Percentiles rank a stretch among this genome's conserved stretches.
Conservation (phyloP, 805 yeast genomes). For the Dipodascus albidus region DNA sequence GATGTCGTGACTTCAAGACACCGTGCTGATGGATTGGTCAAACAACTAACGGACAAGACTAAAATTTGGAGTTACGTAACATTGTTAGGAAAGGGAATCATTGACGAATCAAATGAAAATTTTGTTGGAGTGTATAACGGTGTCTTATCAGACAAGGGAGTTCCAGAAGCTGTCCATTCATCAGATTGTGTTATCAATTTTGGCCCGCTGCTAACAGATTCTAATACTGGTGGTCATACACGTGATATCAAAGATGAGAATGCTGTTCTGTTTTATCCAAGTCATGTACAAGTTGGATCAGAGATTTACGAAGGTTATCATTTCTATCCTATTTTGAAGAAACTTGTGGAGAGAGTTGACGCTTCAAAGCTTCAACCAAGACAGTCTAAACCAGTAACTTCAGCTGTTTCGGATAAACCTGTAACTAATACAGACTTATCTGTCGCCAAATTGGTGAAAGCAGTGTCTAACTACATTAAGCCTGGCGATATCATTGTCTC, state of each 20-base stretch:
- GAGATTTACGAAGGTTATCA: conserved; percentile 31
- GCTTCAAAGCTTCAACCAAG: conserved; percentile 13
- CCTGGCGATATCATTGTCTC: conserved; percentile 63
- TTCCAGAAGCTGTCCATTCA: conserved; percentile 35
- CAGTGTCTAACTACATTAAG: conserved; percentile 34
- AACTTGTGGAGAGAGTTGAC: conserved; percentile 31
- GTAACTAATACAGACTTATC: conserved; percentile 17
- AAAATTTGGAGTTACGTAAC: conserved; percentile 48
- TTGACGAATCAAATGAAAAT: conserved; percentile 56
- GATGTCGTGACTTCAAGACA: conserved; percentile 63
- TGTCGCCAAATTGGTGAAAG: conserved; percentile 34
- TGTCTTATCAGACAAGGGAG: conserved; percentile 36
- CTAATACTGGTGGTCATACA: conserved; percentile 57
- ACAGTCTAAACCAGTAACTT: conserved; percentile 19
- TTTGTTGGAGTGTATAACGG: conserved; percentile 73
- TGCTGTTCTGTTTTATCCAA: conserved; percentile 41
- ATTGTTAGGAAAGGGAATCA: conserved; percentile 56
- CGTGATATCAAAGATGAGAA: conserved; percentile 33
- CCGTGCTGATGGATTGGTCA: conserved; percentile 34
- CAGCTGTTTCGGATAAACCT: conserved; percentile 18
- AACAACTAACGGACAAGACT: conserved; percentile 37
- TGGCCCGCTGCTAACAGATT: conserved; percentile 59
- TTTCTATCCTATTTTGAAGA: conserved; percentile 40
- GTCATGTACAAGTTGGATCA: conserved; percentile 38
- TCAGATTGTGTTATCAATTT: conserved; percentile 61